Evolutionary conservation across 2,329 filamentous ascomycete genomes (phyloP).

Genomic region (Celoporthe dispersa): DNA sequence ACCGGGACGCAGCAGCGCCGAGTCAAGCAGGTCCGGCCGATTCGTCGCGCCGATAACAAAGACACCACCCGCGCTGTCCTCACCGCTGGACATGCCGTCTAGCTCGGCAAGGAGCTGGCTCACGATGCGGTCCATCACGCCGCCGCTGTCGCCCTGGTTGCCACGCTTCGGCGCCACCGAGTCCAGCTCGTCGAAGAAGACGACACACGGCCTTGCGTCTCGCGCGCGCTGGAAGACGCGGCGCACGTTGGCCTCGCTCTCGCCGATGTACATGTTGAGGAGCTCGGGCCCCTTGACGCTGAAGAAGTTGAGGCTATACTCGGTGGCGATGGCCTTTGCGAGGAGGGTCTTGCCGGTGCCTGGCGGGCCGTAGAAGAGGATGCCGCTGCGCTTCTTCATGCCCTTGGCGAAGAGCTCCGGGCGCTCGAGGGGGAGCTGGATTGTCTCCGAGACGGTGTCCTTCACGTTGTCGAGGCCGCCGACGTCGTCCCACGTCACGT

Average conservation of each 20-base stretch:
- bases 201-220: conserved; percentile 84
- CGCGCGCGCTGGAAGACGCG: conserved; percentile 86
- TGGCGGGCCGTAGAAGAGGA: conserved; percentile 88
- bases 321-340: conserved; percentile 90
- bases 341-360: conserved; percentile 92
- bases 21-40: conserved; percentile 88
- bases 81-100: conserved; percentile 95
- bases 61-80: conserved; percentile 79
- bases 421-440: conserved; percentile 87
- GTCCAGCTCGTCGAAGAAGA: conserved; percentile 93
- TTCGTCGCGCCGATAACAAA: conserved; percentile 98
- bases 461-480: conserved; percentile 93
- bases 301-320: conserved; percentile 95
- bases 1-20: conserved; percentile 84
- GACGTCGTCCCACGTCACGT: conserved; percentile 95
- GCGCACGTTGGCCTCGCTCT: conserved; percentile 89
- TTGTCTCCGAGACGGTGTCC: conserved; percentile 95
- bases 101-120: conserved; percentile 92
- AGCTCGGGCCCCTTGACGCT: conserved; percentile 90
- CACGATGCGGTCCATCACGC: conserved; percentile 98
- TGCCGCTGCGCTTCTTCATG: conserved; percentile 96
- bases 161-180: conserved; percentile 95
- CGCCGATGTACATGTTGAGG: conserved; percentile 95
- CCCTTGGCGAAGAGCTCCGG: conserved; percentile 95
- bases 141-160: conserved; percentile 95